phyloP scores from a whole-genome alignment of 345 rosid species.

The Garcia nutans region DNA sequence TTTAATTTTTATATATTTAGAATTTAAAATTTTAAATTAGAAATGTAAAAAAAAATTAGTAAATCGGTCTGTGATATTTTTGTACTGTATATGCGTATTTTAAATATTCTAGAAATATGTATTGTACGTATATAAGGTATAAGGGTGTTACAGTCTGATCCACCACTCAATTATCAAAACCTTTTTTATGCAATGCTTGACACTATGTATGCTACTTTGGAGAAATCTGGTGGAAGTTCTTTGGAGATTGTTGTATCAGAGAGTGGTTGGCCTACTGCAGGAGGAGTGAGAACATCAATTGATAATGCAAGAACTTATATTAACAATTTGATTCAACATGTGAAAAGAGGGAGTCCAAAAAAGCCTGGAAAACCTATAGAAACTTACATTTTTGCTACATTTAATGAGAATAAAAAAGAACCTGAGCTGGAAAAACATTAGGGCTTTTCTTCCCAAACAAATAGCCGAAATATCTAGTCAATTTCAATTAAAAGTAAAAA shows the following conservation, averaged over 20 bases:
- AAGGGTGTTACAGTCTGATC: too few species aligned
- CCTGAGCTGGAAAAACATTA: slow-evolving; percentile 24
- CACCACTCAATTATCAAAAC: slow-evolving; percentile 12
- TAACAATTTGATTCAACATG: slow-evolving; percentile 6
- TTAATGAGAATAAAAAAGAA: neutral
- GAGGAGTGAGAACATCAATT: slow-evolving; percentile 11
- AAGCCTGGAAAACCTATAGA: slow-evolving; percentile 48
- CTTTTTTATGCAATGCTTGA: slow-evolving; percentile 20
- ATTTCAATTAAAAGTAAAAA: slow-evolving; percentile 29
- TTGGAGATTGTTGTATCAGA: slow-evolving; percentile 26
- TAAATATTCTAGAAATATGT: too few species aligned
- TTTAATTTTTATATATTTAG: too few species aligned
- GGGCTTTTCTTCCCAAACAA: slow-evolving; percentile 49
- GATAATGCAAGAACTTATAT: slow-evolving; percentile 32
- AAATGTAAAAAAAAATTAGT: too few species aligned
- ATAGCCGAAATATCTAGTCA: slow-evolving; percentile 47
- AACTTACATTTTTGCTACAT: slow-evolving; percentile 59
- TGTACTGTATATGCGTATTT: too few species aligned
- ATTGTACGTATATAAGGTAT: too few species aligned
- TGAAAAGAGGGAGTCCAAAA: slow-evolving; percentile 37
- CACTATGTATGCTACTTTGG: slow-evolving; percentile 22
- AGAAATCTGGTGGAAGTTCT: slow-evolving; percentile 23
- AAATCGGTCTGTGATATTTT: too few species aligned
- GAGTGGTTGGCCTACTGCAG: slow-evolving; percentile 30
- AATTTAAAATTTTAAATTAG: too few species aligned